Evolutionary conservation across 495 filamentous ascomycete species (phyloP).

Genomic region (Aspergillus affinis): DNA sequence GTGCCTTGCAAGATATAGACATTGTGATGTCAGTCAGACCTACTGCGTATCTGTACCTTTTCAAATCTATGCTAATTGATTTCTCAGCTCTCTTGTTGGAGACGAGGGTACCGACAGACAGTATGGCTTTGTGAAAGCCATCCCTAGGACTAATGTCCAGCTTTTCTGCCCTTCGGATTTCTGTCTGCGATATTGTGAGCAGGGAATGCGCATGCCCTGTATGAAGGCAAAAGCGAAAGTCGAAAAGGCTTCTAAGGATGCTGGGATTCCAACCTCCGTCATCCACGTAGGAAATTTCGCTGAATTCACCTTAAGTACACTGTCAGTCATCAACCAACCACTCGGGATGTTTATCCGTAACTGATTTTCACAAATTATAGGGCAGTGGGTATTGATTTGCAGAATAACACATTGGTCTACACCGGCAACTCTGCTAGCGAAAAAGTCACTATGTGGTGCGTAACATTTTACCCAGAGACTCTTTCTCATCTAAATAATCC

Average conservation of each 20-base stretch:
- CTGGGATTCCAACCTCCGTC: slow-evolving; percentile 23
- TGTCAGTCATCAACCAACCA: slow-evolving; percentile 4
- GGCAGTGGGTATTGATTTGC: slow-evolving; percentile 17
- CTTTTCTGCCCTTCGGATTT: slow-evolving; percentile 26
- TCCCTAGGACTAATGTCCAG: slow-evolving; percentile 23
- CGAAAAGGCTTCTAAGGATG: slow-evolving; percentile 17
- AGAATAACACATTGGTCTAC: slow-evolving; percentile 17
- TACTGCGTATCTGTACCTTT: neutral
- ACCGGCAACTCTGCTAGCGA: slow-evolving; percentile 15
- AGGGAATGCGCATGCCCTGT: slow-evolving; percentile 15
- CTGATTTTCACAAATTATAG: slow-evolving; percentile 12
- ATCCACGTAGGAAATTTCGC: slow-evolving; percentile 20
- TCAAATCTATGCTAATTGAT: slow-evolving; percentile 6
- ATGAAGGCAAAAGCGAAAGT: slow-evolving; percentile 19
- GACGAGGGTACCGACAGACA: slow-evolving; percentile 15
- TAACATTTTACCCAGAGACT: neutral
- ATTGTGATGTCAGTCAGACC: slow-evolving; percentile 24
- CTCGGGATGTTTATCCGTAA: slow-evolving; percentile 4
- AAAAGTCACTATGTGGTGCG: slow-evolving; percentile 9
- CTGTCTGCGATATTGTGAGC: slow-evolving; percentile 15
- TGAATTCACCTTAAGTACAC: slow-evolving; percentile 18
- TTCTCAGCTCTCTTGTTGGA: slow-evolving; percentile 24
- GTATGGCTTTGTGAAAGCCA: slow-evolving; percentile 20
- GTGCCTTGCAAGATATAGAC: slow-evolving; percentile 21
- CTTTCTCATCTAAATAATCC: slow-evolving; percentile 2